phyloP scores from a whole-genome alignment of 768 basidiomycete species.

The Pleurotus giganteus region DNA sequence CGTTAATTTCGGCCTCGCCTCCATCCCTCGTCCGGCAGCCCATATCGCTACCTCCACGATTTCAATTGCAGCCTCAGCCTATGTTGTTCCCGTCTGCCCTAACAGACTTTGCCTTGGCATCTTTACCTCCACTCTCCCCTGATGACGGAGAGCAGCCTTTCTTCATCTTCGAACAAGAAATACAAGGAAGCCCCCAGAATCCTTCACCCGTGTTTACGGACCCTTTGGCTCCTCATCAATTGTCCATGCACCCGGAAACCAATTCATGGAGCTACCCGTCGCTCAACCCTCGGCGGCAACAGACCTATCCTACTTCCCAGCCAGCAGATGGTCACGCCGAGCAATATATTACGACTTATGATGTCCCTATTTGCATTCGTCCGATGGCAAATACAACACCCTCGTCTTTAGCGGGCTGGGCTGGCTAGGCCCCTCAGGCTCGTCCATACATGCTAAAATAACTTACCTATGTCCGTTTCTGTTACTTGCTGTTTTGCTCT shows the following conservation, averaged over 20 bases:
- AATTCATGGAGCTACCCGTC: background rate
- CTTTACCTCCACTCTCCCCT: constrained; percentile 3
- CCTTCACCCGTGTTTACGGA: background rate
- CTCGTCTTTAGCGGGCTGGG: constrained; percentile 49
- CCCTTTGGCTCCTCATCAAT: background rate
- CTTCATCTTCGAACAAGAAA: constrained; percentile 5
- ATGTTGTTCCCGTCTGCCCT: background rate
- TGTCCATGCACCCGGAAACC: background rate
- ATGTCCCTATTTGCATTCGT: background rate
- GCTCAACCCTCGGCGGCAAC: background rate
- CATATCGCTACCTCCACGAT: background rate
- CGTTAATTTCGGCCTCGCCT: no score
- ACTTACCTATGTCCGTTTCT: no score
- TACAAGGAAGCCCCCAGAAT: background rate
- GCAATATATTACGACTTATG: background rate
- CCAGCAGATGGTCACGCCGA: background rate
- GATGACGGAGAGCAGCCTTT: constrained; percentile 5
- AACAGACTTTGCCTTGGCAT: background rate
- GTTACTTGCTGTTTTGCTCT: no score
- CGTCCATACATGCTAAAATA: no score
- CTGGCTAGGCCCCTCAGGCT: constrained; percentile 36
- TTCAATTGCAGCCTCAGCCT: background rate
- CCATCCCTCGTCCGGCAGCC: background rate
- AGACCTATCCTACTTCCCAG: background rate
- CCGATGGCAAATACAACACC: background rate